Conservation (phyloP, 495 filamentous ascomycete species). For the Rusavskia elegans region DNA sequence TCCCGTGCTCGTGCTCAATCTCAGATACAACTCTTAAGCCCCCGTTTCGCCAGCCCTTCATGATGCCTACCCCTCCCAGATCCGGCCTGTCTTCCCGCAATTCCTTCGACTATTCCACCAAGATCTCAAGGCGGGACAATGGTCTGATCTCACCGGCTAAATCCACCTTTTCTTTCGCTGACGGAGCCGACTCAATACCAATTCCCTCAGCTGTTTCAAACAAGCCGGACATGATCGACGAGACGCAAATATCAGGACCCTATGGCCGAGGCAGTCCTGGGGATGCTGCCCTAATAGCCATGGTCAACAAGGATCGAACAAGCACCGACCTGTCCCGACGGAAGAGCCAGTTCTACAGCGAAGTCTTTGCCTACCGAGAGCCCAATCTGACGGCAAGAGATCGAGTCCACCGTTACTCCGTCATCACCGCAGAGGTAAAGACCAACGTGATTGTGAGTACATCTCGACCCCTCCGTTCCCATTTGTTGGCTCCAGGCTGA, state of each 20-base stretch:
- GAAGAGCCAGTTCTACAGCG: conserved; percentile 41
- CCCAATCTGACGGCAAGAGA: conserved; percentile 34
- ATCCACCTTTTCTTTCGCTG: conserved; percentile 11
- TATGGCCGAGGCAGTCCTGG: conserved; percentile 4
- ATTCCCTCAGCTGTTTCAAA: background rate
- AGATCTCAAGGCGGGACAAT: conserved; percentile 9
- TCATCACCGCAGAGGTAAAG: conserved; percentile 64
- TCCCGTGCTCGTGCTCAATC: background rate
- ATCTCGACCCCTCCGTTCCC: background rate
- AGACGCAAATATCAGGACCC: conserved; percentile 1
- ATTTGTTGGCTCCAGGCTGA: background rate
- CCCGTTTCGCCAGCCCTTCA: background rate
- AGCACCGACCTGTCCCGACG: background rate
- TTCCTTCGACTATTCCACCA: background rate
- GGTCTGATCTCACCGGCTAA: conserved; percentile 11
- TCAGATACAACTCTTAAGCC: background rate
- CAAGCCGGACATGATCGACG: conserved; percentile 6
- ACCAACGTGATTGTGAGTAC: conserved; percentile 65
- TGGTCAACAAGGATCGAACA: background rate
- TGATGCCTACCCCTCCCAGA: conserved; percentile 7
- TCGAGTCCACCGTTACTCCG: conserved; percentile 44
- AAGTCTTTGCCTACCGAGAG: conserved; percentile 40
- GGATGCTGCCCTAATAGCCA: conserved; percentile 4
- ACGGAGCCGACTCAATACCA: conserved; percentile 4
- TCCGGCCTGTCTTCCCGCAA: background rate